These are phyloP conservation scores for Marchantia paleacea DNA, from an alignment of 225 moss, liverwort and hornwort species.

Conservation along the genomic window DNA sequence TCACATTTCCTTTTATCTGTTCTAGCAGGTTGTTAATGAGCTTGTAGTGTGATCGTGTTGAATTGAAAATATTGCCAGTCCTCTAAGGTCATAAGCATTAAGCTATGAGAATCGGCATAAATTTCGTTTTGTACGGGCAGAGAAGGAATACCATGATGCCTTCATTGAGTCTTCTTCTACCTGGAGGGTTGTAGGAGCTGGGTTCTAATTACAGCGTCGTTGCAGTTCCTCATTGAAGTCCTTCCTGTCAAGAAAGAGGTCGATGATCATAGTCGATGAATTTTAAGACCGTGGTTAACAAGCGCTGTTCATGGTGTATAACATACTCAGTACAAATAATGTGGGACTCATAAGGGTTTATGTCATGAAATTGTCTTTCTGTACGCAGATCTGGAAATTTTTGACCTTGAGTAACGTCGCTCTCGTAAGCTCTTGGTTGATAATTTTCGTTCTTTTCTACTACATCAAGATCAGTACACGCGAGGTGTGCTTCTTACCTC, in stretches of 20 bases:
- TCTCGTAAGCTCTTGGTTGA: slow-evolving; percentile 70
- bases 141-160: neutral
- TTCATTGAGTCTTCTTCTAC: neutral
- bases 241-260: neutral
- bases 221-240: neutral
- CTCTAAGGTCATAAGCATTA: neutral
- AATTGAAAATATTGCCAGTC: neutral
- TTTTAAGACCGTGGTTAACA: neutral
- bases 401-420: slow-evolving; percentile 75
- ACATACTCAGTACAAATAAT: neutral
- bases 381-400: slow-evolving; percentile 64
- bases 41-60: neutral
- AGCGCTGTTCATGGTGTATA: neutral
- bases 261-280: neutral
- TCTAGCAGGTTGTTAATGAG: neutral
- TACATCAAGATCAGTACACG: slow-evolving; percentile 83
- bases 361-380: neutral
- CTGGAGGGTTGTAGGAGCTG: neutral
- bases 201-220: neutral
- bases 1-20: neutral
- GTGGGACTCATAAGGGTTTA: neutral
- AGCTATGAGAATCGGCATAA: neutral
- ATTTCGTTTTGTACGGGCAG: neutral
- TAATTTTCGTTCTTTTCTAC: slow-evolving; percentile 76
- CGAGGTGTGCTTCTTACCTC: slow-evolving; percentile 46